Conservation (phyloP, 352 stramenopile species). For the Phytophthora litchii region DNA sequence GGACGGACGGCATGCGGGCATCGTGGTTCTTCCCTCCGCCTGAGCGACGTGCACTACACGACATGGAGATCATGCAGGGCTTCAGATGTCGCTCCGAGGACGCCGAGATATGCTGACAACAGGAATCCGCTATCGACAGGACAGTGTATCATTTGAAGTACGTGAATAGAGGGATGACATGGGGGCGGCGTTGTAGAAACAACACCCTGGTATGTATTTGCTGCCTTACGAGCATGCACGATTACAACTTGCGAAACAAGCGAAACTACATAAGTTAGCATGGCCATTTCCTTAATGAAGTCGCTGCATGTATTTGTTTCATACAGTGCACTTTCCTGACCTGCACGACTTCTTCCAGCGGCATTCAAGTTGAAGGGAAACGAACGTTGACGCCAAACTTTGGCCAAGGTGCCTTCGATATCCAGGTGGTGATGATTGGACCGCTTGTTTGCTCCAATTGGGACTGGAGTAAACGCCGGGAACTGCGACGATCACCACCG, state of each 20-base stretch:
- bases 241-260: too few species aligned
- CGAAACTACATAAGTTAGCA: too few species aligned
- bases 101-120: constrained; percentile 33
- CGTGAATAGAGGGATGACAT: not conserved
- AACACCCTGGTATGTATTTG: too few species aligned
- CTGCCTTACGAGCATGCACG: too few species aligned
- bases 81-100: constrained; percentile 39
- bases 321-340: too few species aligned
- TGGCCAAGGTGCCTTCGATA: constrained; percentile 1
- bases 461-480: not conserved
- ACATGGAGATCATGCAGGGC: constrained; percentile 69
- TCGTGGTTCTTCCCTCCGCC: constrained; percentile 71
- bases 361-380: too few species aligned
- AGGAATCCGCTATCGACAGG: not conserved
- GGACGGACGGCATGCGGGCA: constrained; percentile 65
- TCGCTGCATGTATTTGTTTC: too few species aligned
- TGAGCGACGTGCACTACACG: constrained; percentile 47
- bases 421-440: not conserved
- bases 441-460: not conserved
- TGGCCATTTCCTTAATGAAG: too few species aligned
- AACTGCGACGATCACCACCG: too few species aligned
- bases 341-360: too few species aligned
- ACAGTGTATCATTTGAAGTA: not conserved
- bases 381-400: not conserved
- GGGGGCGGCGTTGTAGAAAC: too few species aligned